Percentiles rank a stretch among this genome's conserved stretches.
Conservation (phyloP, 768 basidiomycete genomes). For the Naematelia aurantialba region DNA sequence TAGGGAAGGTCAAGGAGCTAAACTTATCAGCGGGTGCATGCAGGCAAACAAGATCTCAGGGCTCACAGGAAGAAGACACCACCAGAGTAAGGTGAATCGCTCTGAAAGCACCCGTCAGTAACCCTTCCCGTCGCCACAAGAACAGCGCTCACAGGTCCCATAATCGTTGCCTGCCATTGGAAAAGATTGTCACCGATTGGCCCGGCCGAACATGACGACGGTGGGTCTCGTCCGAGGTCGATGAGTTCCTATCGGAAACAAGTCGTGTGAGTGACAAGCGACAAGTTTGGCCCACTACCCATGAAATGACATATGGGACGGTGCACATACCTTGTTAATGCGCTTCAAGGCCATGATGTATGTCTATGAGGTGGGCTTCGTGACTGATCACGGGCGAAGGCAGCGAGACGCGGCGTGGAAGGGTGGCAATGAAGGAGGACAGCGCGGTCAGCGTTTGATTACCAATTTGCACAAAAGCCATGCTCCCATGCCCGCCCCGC, state of each 20-base stretch:
- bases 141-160: slow-evolving; percentile 77
- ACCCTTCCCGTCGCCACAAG: neutral
- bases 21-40: slow-evolving; percentile 8
- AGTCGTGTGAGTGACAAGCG: neutral
- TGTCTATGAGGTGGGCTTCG: too few relatives aligned
- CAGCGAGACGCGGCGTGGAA: too few relatives aligned
- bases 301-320: neutral
- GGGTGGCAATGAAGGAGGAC: too few relatives aligned
- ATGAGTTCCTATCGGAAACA: slow-evolving; percentile 72
- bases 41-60: neutral
- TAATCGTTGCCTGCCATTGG: slow-evolving; percentile 99
- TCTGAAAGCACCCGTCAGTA: slow-evolving; percentile 57
- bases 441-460: too few relatives aligned
- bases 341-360: slow-evolving; percentile 87
- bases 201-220: slow-evolving; percentile 97
- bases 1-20: slow-evolving; percentile 50
- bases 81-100: slow-evolving; percentile 96
- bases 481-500: too few relatives aligned
- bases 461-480: too few relatives aligned
- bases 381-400: too few relatives aligned
- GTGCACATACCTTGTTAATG: slow-evolving; percentile 84
- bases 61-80: slow-evolving; percentile 84
- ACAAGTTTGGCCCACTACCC: slow-evolving; percentile 6
- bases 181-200: slow-evolving; percentile 98
- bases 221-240: slow-evolving; percentile 99